Conservation (phyloP, 306 rosid genomes). For the Fragaria vesca region DNA sequence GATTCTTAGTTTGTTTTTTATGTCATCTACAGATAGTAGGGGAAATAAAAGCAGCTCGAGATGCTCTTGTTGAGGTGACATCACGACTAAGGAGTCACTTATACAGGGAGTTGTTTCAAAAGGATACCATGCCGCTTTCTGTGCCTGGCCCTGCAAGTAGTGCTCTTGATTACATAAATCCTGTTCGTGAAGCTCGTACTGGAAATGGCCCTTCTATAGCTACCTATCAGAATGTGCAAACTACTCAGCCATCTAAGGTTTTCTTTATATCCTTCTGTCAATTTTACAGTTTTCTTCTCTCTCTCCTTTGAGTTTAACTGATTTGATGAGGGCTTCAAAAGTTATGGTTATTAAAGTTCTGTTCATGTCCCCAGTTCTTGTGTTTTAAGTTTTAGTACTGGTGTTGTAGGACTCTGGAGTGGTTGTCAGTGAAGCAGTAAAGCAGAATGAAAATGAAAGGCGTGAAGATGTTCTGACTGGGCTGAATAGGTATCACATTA, state of each 20-base stretch:
- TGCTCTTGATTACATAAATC: slow-evolving; percentile 35
- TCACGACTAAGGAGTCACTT: slow-evolving; percentile 75
- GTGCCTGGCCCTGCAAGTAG: slow-evolving; percentile 34
- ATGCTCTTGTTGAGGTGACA: slow-evolving; percentile 92
- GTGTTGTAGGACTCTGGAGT: slow-evolving; percentile 69
- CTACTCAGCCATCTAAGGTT: slow-evolving; percentile 63
- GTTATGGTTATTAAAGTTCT: slow-evolving; percentile 12
- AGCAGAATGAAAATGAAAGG: slow-evolving; percentile 70
- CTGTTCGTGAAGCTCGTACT: slow-evolving; percentile 41
- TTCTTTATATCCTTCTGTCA: slow-evolving; percentile 21
- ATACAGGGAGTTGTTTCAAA: slow-evolving; percentile 71
- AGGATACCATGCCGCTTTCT: slow-evolving; percentile 52
- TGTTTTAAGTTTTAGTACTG: background rate
- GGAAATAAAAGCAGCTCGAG: slow-evolving; percentile 88
- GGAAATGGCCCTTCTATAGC: slow-evolving; percentile 41
- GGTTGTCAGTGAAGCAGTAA: slow-evolving; percentile 41
- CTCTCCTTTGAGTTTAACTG: background rate
- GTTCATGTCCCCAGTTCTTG: background rate
- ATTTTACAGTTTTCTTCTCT: background rate
- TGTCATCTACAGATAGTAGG: slow-evolving; percentile 71
- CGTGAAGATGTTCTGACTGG: slow-evolving; percentile 62
- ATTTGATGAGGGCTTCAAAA: background rate
- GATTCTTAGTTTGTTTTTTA: slow-evolving; percentile 21
- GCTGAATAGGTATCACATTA: slow-evolving; percentile 63
- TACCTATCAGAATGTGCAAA: slow-evolving; percentile 54